These are phyloP conservation scores for Butyriboletus pseudospeciosus DNA, from an alignment of 1,284 basidiomycete genomes.

Conservation along the genomic window DNA sequence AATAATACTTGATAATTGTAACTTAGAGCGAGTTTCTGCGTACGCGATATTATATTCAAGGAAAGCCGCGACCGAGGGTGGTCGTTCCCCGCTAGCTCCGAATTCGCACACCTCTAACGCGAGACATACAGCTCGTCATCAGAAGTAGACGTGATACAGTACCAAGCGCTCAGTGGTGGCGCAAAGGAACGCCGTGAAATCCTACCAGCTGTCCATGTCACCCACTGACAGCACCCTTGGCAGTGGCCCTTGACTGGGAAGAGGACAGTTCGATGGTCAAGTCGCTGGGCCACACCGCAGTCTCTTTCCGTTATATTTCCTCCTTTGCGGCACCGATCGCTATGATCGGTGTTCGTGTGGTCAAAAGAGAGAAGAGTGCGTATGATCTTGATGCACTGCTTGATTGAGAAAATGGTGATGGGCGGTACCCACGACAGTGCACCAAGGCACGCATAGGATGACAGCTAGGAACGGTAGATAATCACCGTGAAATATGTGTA, in stretches of 20 bases:
- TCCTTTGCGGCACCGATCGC: conserved; percentile 10
- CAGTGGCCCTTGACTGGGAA: background rate
- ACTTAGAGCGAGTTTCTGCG: too few relatives aligned
- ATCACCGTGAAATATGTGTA: background rate
- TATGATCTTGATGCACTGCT: background rate
- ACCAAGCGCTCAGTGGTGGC: background rate
- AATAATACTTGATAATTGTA: background rate
- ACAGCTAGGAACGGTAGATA: conserved; percentile 5
- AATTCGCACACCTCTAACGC: background rate
- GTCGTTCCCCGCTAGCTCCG: background rate
- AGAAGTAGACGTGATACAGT: too few relatives aligned
- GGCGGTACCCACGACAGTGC: background rate
- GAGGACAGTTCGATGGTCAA: background rate
- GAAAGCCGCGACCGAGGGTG: background rate
- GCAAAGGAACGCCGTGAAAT: background rate
- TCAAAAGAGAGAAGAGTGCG: background rate
- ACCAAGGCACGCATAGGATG: background rate
- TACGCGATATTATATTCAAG: too few relatives aligned
- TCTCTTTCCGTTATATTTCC: background rate
- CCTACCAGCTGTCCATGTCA: conserved; percentile 2
- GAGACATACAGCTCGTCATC: background rate
- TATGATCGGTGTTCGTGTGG: conserved; percentile 7
- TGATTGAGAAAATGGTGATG: background rate
- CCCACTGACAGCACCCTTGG: conserved; percentile 8
- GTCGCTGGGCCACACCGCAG: background rate